These are phyloP conservation scores for Dactylellina parvicollis DNA, from an alignment of 2,329 filamentous ascomycete genomes.

Conservation along the genomic window DNA sequence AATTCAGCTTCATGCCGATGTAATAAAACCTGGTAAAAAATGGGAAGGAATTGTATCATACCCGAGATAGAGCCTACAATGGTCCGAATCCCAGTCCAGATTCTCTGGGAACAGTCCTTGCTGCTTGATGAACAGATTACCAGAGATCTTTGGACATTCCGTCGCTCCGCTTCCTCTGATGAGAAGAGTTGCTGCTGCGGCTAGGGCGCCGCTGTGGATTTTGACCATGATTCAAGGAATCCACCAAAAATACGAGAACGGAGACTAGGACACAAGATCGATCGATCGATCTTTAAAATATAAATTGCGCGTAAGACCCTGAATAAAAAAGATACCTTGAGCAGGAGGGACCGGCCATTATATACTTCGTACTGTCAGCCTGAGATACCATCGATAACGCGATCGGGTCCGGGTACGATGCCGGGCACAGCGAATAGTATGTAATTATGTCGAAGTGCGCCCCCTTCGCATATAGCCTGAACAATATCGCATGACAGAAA, in stretches of 20 bases:
- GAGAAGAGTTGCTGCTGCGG: neutral
- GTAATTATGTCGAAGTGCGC: too few species aligned
- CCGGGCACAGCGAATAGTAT: too few species aligned
- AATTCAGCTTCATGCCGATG: neutral
- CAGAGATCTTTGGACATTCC: neutral
- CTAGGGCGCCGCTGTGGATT: too few species aligned
- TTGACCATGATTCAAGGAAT: neutral
- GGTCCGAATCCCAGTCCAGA: slow-evolving; percentile 11
- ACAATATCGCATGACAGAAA: too few species aligned
- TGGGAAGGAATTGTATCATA: neutral
- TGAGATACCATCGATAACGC: too few species aligned
- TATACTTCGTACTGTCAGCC: too few species aligned
- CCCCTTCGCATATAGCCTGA: too few species aligned
- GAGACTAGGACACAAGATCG: neutral
- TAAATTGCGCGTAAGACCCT: too few species aligned
- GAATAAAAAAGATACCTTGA: too few species aligned
- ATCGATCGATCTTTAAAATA: too few species aligned
- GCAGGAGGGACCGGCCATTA: too few species aligned
- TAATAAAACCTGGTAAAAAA: neutral
- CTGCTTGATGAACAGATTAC: slow-evolving; percentile 10
- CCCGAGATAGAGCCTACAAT: slow-evolving; percentile 6
- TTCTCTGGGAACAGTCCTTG: slow-evolving; percentile 13
- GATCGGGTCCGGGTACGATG: too few species aligned
- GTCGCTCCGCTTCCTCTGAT: neutral
- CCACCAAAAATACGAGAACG: neutral